Base-by-base conservation (phyloP, 768 basidiomycete species). In the Panellus pusillus region DNA sequence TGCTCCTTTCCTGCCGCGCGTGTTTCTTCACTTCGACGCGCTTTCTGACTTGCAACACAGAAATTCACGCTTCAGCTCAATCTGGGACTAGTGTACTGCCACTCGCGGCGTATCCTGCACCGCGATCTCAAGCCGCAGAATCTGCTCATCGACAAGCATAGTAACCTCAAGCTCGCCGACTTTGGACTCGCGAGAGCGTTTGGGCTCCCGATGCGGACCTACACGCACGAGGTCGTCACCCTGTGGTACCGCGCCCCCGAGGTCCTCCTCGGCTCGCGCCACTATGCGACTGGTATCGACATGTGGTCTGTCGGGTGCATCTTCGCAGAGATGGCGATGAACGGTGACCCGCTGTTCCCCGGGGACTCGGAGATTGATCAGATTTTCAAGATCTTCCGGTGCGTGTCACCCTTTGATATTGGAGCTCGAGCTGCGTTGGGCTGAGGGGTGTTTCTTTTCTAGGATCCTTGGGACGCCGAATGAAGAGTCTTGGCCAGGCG, bases 221-320 rank as follows among this genome's bases (percentile, higher is more conserved):
- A 98, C 69, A 99, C 96, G 14, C 97, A 98, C 67, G 97, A 99
- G 80, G 97, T 99, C 44, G 97, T 99, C 18, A 99, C 97, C 9
- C 80, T 99, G 36, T 99, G 97, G 97, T 99, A 99, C 68, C 92
- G 97, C 44, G 93, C 96, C 5, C 97, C 97, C 3, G 97, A 99
- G 70, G 96, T 99, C 45, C 77, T 99, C 17, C 86, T 99, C 1
- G 96, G 96, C 28, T 89, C 92, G 5, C 86, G 95, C 39, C 94
- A 98, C 69, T 99, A 99, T 73, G 88, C 93, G 14, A 99, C 97
- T 2, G 92, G 93, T 3, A 91, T 99, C 65, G 97, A 99, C 73
- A 97, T 98, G 93, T 99, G 97, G 97, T 95, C 93, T n/a, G 96
- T 99, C 18, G 97, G 90, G 0, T 98, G 95, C 66, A 98, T 99